phyloP scores from a whole-genome alignment of 306 rosid species.

The Prunus mira region DNA sequence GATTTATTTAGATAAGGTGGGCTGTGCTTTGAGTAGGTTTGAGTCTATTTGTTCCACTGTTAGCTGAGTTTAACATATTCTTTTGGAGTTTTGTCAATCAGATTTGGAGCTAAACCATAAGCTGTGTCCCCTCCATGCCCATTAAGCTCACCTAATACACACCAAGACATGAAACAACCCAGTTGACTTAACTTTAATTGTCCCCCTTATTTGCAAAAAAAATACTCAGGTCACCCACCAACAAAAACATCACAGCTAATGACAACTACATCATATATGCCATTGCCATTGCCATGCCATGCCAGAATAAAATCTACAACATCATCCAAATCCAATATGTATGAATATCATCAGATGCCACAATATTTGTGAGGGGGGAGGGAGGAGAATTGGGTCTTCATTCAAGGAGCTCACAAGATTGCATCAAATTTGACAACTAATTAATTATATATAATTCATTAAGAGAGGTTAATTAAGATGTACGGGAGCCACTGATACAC shows the following conservation, averaged over 20 bases:
- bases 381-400: slow-evolving; percentile 5
- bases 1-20: background rate
- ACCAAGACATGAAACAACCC: background rate
- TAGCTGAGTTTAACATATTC: no score
- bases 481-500: slow-evolving; percentile 10
- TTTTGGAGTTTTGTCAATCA: no score
- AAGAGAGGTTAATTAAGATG: slow-evolving; percentile 7
- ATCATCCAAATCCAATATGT: background rate
- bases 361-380: background rate
- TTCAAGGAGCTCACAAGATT: slow-evolving; percentile 29
- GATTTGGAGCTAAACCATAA: no score
- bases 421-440: slow-evolving; percentile 32
- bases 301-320: background rate
- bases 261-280: no score
- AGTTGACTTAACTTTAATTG: background rate
- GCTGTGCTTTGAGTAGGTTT: background rate
- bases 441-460: background rate
- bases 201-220: no score
- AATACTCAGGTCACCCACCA: no score
- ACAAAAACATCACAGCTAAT: no score
- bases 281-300: no score
- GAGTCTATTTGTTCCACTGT: background rate
- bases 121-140: background rate
- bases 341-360: background rate
- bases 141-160: background rate